These are phyloP conservation scores for Aspergillus fijiensis DNA, from an alignment of 2,329 filamentous ascomycete species.

Conservation along the genomic window DNA sequence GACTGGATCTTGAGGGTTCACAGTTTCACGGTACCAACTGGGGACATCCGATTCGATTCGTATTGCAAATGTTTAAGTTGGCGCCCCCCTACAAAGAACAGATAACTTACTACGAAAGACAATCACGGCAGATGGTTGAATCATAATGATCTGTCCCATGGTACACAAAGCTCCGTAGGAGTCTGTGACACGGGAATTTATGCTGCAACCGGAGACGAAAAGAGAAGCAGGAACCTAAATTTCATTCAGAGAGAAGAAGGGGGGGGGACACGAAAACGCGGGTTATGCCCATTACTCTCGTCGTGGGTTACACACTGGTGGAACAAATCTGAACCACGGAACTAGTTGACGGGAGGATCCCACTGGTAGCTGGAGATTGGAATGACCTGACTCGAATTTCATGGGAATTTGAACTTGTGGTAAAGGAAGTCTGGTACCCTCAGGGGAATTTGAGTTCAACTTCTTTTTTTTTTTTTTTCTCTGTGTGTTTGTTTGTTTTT, in stretches of 20 bases:
- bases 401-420: not conserved
- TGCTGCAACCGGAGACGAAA: no score
- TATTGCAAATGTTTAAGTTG: not conserved
- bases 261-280: constrained; percentile 9
- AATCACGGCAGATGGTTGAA: not conserved
- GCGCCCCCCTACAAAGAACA: not conserved
- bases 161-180: constrained; percentile 9
- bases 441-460: not conserved
- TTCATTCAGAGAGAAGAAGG: not conserved
- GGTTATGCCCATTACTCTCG: constrained; percentile 2
- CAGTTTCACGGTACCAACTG: not conserved
- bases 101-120: not conserved
- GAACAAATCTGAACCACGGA: constrained; percentile 23
- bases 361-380: constrained; percentile 15
- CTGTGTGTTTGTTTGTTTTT: not conserved
- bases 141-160: constrained; percentile 1
- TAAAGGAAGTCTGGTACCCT: not conserved
- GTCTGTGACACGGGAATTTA: not conserved
- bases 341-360: constrained; percentile 20
- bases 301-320: constrained; percentile 18
- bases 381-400: constrained; percentile 7
- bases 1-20: not conserved
- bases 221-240: not conserved
- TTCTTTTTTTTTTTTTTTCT: not conserved
- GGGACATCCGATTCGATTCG: not conserved